phyloP scores from a whole-genome alignment of 371 early-diverging fungal species.

The Quaeritorhiza haematococci region DNA sequence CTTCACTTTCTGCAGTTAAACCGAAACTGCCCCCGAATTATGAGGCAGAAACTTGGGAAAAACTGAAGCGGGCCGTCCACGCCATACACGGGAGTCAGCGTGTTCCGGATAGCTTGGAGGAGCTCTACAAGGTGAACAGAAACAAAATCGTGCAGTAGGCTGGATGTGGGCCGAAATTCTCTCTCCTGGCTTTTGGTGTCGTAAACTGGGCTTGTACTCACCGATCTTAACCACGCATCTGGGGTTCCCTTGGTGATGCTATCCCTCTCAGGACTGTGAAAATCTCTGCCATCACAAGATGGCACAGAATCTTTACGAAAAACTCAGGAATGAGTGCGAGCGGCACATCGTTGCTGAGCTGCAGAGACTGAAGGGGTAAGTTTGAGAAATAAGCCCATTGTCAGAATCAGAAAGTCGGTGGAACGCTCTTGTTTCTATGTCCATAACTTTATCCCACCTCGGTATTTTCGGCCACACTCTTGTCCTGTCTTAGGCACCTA shows the following conservation, averaged over 20 bases:
- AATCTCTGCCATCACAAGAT: conserved; percentile 75
- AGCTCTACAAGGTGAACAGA: conserved; percentile 67
- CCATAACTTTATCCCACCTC: neutral
- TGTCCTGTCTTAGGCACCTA: conserved; percentile 20
- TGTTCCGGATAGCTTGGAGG: conserved; percentile 69
- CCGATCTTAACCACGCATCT: too few species aligned
- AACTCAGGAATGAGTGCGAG: conserved; percentile 53
- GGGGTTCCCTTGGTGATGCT: too few species aligned
- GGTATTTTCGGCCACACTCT: neutral
- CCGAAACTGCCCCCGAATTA: conserved; percentile 68
- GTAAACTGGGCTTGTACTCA: too few species aligned
- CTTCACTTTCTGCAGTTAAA: conserved; percentile 28
- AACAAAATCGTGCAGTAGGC: neutral
- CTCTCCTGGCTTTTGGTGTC: neutral
- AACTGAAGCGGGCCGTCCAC: conserved; percentile 62
- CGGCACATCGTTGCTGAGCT: conserved; percentile 38
- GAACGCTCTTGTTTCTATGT: too few species aligned
- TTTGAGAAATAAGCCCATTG: too few species aligned
- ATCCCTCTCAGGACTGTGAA: conserved; percentile 53
- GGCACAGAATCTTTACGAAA: conserved; percentile 56
- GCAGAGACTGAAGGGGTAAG: conserved; percentile 26
- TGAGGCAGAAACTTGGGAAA: conserved; percentile 59
- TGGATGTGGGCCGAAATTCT: neutral
- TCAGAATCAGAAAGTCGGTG: too few species aligned
- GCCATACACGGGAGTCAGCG: conserved; percentile 65